These are phyloP conservation scores for Austroboletus niveus DNA, from an alignment of 1,284 basidiomycete species.

Conservation along the genomic window DNA sequence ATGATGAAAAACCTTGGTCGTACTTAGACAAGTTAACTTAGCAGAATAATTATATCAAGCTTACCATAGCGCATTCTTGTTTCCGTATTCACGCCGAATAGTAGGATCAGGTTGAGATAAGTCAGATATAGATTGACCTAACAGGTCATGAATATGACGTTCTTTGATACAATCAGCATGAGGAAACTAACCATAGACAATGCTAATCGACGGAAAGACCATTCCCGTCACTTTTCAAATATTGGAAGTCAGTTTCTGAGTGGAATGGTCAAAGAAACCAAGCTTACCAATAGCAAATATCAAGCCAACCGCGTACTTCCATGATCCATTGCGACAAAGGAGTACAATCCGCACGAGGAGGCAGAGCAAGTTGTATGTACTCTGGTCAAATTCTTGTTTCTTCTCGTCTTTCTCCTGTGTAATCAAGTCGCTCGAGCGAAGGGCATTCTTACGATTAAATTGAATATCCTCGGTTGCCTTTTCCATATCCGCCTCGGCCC, in stretches of 20 bases:
- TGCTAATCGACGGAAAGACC: slow-evolving; percentile 85
- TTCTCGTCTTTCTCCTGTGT: slow-evolving; percentile 47
- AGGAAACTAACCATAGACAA: slow-evolving; percentile 63
- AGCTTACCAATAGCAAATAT: slow-evolving; percentile 52
- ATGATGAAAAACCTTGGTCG: slow-evolving; percentile 79
- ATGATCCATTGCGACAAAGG: slow-evolving; percentile 62
- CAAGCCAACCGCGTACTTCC: slow-evolving; percentile 54
- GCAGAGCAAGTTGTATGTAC: slow-evolving; percentile 39
- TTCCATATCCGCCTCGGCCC: slow-evolving; percentile 35
- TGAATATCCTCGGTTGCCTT: slow-evolving; percentile 52
- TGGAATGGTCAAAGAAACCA: not conserved
- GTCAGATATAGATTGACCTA: slow-evolving; percentile 47
- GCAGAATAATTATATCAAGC: not conserved
- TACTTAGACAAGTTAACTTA: slow-evolving; percentile 3
- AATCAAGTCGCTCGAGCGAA: slow-evolving; percentile 68
- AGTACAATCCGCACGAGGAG: slow-evolving; percentile 72
- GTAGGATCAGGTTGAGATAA: slow-evolving; percentile 50
- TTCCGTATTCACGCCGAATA: slow-evolving; percentile 51
- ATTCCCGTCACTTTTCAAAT: slow-evolving; percentile 55
- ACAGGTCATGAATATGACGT: slow-evolving; percentile 38
- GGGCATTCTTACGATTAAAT: slow-evolving; percentile 36
- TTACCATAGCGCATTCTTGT: slow-evolving; percentile 69
- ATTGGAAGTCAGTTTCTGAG: slow-evolving; percentile 12
- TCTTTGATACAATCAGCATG: not conserved
- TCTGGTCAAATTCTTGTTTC: slow-evolving; percentile 36